Evolutionary conservation across 306 rosid genomes (phyloP), one percentile per base, ranked within the genome.

Genomic region (Pterocarpus macrocarpus): DNA sequence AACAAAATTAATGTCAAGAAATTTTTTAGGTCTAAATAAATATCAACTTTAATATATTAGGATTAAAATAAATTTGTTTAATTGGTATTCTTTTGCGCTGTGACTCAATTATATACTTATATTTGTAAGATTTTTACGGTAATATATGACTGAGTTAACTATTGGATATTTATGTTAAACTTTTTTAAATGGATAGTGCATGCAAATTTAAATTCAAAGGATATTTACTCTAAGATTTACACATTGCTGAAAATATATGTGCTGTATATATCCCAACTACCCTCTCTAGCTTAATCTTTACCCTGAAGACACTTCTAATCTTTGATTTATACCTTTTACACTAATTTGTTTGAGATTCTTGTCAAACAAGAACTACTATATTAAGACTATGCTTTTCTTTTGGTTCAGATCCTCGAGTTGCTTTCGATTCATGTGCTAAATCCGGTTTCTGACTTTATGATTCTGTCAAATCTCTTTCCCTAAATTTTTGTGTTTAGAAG

Each of bases 161-260:
- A 22, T 22, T 22, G 28, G 28, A 22, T 22, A 22, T 22, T 22
- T 22, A 1, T 22, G 28, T 22, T 22, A 22, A 22, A 22, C 28
- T 22, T 22, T 22, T 22, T 22, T 22, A 22, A 22, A 22, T 1
- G 0, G 28, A 22, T 22, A 22, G 28, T 22, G 28, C 28, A 22
- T 22, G 1, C 28, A 22, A 0, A 22, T 22, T 22, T 22, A 0
- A 22, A 22, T 22, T 22, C 28, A 22, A 22, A 22, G 28, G 28
- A 22, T 22, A 22, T 22, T 22, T 22, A 22, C 28, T 52, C 68
- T 64, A 69, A 80, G 61, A 36, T 73, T 66, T 56, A 73, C 80
- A 78, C 82, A 63, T 47, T 80, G 83, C 64, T 80, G 64, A 50
- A 76, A 38, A 47, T 33, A 4, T 57, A 15, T 66, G 11, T 17